A percentile compares a stretch with the other conserved stretches of the same genome.
phyloP scores from a whole-genome alignment of 140 eudicot genomes.

The Senecio squalidus region DNA sequence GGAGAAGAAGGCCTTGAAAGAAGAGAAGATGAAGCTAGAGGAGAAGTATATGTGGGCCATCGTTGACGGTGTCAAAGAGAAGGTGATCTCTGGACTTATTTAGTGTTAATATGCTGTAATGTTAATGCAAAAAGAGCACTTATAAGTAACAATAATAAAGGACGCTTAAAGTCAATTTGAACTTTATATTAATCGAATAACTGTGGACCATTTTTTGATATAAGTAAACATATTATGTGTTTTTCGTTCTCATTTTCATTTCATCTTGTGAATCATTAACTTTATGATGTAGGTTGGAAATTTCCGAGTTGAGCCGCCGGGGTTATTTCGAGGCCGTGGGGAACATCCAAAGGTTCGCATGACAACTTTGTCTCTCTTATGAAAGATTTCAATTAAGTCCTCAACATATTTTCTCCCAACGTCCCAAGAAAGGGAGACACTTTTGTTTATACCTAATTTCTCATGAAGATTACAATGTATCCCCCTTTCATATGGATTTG shows the following conservation, averaged over 20 bases:
- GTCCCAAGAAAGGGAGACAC: background rate
- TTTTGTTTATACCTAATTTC: background rate
- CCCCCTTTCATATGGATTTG: background rate
- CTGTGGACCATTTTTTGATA: background rate
- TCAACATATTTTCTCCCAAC: background rate
- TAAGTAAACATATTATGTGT: background rate
- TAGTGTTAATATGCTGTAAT: background rate
- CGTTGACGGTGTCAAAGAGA: conserved; percentile 94
- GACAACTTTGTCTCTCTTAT: conserved; percentile 8
- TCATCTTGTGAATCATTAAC: background rate
- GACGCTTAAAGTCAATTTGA: background rate
- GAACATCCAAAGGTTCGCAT: conserved; percentile 90
- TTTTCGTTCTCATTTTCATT: background rate
- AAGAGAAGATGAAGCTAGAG: conserved; percentile 85
- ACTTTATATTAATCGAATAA: background rate
- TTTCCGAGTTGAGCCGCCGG: conserved; percentile 97
- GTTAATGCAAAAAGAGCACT: background rate
- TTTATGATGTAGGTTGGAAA: conserved; percentile 70
- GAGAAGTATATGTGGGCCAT: conserved; percentile 98
- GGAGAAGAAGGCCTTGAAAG: conserved; percentile 87
- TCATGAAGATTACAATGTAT: conserved; percentile 2
- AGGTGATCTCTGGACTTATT: conserved; percentile 41
- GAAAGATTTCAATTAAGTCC: background rate
- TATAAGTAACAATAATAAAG: background rate
- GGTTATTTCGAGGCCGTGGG: conserved; percentile 96